Evolutionary conservation across 768 basidiomycete species (phyloP), one percentile per base, ranked within the genome.

Genomic region (Mycena haematopus): DNA sequence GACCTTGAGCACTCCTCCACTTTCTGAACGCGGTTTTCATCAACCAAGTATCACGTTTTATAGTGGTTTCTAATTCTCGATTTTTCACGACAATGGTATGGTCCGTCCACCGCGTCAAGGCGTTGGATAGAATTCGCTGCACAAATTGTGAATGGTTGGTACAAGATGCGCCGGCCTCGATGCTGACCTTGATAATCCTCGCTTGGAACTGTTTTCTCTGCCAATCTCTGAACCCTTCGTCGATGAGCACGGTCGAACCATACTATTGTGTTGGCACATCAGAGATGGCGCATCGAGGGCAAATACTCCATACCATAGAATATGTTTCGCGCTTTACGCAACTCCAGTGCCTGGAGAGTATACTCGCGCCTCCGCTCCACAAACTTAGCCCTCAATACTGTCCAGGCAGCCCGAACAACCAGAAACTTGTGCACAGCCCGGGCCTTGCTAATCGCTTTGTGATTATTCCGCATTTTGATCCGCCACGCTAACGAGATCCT

Each of bases 81-180:
- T 86, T 80, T 70, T 93, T 94, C 52, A 91, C 73, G 51, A 86
- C 86, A 60, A 93, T 89, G 9, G 92, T 87, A 6, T 85, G 83
- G 66, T 87, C 86, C 10, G 86, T 91, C 92, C 92, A 95, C 44
- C 71, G 76, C 21, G 75, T 72, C 58, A 94, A 71, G 2, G 80
- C 69, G 46, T 75, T 70, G n/a, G 75, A 73, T 63, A 87, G 67
- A 52, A 84, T 74, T 55, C 86, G 84, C 91, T 92, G 62, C 38
- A 59, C 36, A 36, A 44, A 29, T 33, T 25, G 22, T 65, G 13
- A 56, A 54, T 38, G 29, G 25, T 17, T 25, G 7, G 24, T n/a
- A 35, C 17, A 21, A 49, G 31, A 17, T 36, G 8, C 36, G 15
- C n/a, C 38, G 42, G 14, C 8, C 3, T 13, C n/a, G 25, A 27